Evolutionary conservation across 257 asterid genomes (phyloP).

Genomic region (Solanum sejunctum): DNA sequence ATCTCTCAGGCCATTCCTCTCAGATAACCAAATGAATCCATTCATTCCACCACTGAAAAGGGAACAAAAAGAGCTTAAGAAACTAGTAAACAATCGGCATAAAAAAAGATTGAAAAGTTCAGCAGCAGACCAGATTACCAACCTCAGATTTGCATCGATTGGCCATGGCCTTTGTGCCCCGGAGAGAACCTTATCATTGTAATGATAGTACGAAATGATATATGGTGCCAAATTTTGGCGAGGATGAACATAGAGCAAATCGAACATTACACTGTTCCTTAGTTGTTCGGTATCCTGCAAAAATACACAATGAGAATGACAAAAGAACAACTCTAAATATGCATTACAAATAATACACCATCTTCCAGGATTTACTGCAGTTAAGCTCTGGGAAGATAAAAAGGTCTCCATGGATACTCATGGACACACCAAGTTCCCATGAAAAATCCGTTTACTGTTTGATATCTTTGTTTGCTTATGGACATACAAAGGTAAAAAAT

Average conservation of each 20-base stretch:
- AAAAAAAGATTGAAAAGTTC: background rate
- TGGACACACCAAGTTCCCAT: background rate
- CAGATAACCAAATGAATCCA: slow-evolving; percentile 67
- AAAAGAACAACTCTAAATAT: background rate
- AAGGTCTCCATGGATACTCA: background rate
- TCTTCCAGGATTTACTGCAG: background rate
- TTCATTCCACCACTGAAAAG: slow-evolving; percentile 83
- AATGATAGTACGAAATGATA: slow-evolving; percentile 43
- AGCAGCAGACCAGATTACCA: slow-evolving; percentile 15
- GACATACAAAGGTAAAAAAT: background rate
- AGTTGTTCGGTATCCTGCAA: slow-evolving; percentile 70
- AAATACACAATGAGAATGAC: background rate
- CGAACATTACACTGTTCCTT: slow-evolving; percentile 72
- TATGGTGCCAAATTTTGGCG: slow-evolving; percentile 55
- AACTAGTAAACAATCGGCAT: background rate
- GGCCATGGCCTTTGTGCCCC: slow-evolving; percentile 29
- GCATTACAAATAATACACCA: background rate
- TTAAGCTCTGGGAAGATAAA: background rate
- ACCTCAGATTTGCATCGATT: slow-evolving; percentile 59
- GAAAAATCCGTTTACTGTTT: background rate
- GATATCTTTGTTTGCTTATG: background rate
- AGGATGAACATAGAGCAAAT: slow-evolving; percentile 72
- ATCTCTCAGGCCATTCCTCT: slow-evolving; percentile 45
- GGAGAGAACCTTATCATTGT: slow-evolving; percentile 16
- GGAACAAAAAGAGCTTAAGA: background rate